Percentiles rank a stretch among this genome's conserved stretches.
Evolutionary conservation across 257 asterid species (phyloP).

Genomic region (Paulownia fortunei): DNA sequence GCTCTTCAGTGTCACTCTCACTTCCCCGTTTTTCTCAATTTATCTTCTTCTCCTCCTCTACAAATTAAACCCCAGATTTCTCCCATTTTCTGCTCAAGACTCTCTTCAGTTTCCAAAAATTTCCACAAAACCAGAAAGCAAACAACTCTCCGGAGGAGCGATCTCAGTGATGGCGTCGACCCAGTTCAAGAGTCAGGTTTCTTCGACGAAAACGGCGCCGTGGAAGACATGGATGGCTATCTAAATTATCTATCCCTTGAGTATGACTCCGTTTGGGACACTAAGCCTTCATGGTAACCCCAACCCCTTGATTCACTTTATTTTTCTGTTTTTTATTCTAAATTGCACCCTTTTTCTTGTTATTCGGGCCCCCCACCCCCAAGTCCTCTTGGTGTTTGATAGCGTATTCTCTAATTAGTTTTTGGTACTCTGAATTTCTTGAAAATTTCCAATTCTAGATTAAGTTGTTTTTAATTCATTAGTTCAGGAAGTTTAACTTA

Average conservation of each 20-base stretch:
- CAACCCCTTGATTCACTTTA: neutral
- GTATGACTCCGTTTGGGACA: conserved; percentile 95
- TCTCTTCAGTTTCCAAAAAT: neutral
- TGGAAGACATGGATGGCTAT: conserved; percentile 91
- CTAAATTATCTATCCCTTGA: conserved; percentile 85
- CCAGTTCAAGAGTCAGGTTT: conserved; percentile 46
- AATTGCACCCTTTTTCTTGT: neutral
- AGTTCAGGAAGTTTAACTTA: neutral
- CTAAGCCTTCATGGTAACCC: conserved; percentile 86
- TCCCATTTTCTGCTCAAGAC: conserved; percentile 16
- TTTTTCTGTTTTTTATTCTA: too few relatives aligned
- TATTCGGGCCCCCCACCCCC: neutral
- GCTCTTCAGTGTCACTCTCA: conserved; percentile 37
- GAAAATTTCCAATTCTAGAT: neutral
- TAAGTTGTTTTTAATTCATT: neutral
- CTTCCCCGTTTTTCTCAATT: conserved; percentile 34
- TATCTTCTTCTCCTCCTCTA: conserved; percentile 35
- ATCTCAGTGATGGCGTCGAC: conserved; percentile 40
- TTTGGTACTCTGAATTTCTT: neutral
- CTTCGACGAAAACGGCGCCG: conserved; percentile 80
- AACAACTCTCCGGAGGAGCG: conserved; percentile 38
- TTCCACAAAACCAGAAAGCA: conserved; percentile 26
- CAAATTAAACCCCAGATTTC: conserved; percentile 30
- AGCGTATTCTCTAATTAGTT: neutral
- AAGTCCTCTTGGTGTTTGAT: neutral